Conservation (phyloP, 768 basidiomycete species). For the Tylopilus felleus region DNA sequence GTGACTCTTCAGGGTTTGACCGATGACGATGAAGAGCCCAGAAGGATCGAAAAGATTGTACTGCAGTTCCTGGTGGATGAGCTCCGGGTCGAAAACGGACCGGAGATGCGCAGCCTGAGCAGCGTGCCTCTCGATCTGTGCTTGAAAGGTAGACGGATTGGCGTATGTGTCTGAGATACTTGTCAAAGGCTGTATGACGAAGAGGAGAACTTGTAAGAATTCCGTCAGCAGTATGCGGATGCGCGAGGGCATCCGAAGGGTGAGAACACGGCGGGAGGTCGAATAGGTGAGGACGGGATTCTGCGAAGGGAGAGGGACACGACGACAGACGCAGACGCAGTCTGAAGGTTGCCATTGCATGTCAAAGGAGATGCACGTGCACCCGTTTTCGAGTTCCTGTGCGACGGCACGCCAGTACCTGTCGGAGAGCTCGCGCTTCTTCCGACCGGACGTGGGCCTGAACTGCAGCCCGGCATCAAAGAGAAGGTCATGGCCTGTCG, state of each 20-base stretch:
- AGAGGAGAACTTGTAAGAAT: conserved; percentile 75
- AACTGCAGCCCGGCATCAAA: conserved; percentile 86
- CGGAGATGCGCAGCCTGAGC: conserved; percentile 65
- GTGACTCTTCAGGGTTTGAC: conserved; percentile 79
- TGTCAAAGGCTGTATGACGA: conserved; percentile 81
- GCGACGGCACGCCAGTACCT: conserved; percentile 83
- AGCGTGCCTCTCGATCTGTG: conserved; percentile 60
- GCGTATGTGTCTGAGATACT: conserved; percentile 57
- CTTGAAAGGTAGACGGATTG: conserved; percentile 54
- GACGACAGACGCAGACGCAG: conserved; percentile 54
- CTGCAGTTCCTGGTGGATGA: conserved; percentile 79
- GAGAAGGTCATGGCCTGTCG: conserved; percentile 79
- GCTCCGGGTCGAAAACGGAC: conserved; percentile 74
- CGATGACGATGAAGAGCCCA: conserved; percentile 74
- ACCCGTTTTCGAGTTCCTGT: conserved; percentile 74
- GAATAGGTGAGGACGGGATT: conserved; percentile 44
- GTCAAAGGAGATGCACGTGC: conserved; percentile 81
- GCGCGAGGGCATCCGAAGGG: conserved; percentile 69
- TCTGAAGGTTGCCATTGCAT: conserved; percentile 50
- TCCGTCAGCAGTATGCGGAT: conserved; percentile 67
- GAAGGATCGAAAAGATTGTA: conserved; percentile 76
- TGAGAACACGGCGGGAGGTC: conserved; percentile 45
- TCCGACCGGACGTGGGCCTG: conserved; percentile 68
- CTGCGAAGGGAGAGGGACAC: conserved; percentile 39
- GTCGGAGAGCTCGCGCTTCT: conserved; percentile 69